Conservation (phyloP, 2,329 filamentous ascomycete genomes). For the Diaporthe sp. region DNA sequence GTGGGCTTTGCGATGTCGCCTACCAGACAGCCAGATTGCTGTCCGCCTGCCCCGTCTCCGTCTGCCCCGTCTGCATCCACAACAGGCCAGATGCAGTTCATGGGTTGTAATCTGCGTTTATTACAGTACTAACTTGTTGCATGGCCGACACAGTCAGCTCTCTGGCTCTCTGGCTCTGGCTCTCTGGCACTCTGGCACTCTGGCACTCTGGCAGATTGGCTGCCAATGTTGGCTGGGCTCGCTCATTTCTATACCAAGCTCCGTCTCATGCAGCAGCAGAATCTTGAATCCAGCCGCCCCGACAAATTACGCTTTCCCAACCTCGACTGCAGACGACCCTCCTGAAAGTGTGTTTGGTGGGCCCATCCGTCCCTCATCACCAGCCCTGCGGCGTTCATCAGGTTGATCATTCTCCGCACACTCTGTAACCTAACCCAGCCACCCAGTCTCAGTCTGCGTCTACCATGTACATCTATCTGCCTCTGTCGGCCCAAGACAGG, state of each 20-base stretch:
- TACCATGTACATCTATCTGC: background rate
- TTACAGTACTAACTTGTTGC: too few relatives aligned
- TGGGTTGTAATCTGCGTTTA: background rate
- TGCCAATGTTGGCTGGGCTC: conserved; percentile 2
- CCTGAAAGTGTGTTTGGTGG: conserved; percentile 16
- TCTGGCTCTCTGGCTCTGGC: background rate
- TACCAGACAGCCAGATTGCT: background rate
- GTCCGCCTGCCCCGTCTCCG: background rate
- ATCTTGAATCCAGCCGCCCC: background rate
- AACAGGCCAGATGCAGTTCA: background rate
- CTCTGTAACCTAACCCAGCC: background rate
- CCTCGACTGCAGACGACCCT: background rate
- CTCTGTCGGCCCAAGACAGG: background rate
- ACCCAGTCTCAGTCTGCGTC: too few relatives aligned
- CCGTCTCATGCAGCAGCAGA: conserved; percentile 12
- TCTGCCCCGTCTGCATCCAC: background rate
- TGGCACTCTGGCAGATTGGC: background rate
- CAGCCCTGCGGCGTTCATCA: conserved; percentile 19
- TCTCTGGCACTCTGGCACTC: background rate
- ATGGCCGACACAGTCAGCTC: conserved; percentile 5
- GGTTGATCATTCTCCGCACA: conserved; percentile 8
- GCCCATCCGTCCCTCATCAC: conserved; percentile 1
- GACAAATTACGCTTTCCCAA: conserved; percentile 9
- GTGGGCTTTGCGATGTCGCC: conserved; percentile 1
- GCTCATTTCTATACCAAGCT: conserved; percentile 7